Evolutionary conservation across 805 yeast genomes (phyloP).

Genomic region (Ogataea degrootiae): DNA sequence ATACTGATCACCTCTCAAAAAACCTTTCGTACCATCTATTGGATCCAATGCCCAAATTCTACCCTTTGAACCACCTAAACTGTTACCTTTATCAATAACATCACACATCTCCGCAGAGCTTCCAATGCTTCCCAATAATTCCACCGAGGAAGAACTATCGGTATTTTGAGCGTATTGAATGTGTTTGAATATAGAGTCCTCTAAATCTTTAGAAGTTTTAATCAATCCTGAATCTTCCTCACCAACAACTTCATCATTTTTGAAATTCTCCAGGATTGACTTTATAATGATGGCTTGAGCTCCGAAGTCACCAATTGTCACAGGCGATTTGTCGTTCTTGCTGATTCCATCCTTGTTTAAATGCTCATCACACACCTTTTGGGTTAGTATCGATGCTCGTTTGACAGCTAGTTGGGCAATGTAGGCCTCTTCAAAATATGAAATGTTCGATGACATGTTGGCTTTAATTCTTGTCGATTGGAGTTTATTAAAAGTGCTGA

Average conservation of each 20-base stretch:
- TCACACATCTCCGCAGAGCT: constrained; percentile 48
- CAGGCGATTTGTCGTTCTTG: constrained; percentile 89
- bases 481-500: too few species aligned
- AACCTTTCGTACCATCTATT: constrained; percentile 97
- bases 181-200: constrained; percentile 53
- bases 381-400: constrained; percentile 76
- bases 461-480: neutral
- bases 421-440: constrained; percentile 60
- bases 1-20: constrained; percentile 91
- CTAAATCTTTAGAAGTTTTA: constrained; percentile 46
- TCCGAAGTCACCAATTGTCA: constrained; percentile 93
- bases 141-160: constrained; percentile 30
- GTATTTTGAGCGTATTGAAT: constrained; percentile 48
- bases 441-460: constrained; percentile 2
- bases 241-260: constrained; percentile 83
- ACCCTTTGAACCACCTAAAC: constrained; percentile 71
- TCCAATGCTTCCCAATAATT: constrained; percentile 37
- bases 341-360: constrained; percentile 52
- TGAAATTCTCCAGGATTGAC: constrained; percentile 75
- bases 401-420: constrained; percentile 89
- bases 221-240: constrained; percentile 84
- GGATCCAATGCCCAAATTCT: constrained; percentile 98
- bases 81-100: constrained; percentile 75
- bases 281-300: constrained; percentile 91
- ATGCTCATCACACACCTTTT: constrained; percentile 53